These are phyloP conservation scores for Mercurialis annua DNA, from an alignment of 345 rosid species.

Conservation along the genomic window DNA sequence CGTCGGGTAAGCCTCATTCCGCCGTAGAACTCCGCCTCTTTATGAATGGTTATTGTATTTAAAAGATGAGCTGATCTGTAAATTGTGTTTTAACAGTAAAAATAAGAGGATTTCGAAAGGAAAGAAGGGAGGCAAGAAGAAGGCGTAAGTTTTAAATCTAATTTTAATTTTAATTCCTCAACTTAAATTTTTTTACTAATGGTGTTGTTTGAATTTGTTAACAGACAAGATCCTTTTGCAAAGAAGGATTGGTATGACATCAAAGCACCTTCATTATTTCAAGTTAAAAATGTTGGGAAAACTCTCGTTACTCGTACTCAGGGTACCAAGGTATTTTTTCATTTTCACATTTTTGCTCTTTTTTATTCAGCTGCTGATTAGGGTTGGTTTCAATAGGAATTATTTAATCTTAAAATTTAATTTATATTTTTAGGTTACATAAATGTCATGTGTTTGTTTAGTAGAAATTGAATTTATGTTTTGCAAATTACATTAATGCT, in stretches of 20 bases:
- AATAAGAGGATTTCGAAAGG: constrained; percentile 60
- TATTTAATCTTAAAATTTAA: no score
- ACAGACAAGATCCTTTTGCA: constrained; percentile 47
- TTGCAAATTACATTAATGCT: neutral
- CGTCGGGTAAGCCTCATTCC: no score
- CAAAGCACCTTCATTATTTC: constrained; percentile 51
- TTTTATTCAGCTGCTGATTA: neutral
- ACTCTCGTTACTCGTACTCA: constrained; percentile 54
- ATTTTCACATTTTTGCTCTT: neutral
- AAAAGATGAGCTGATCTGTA: no score
- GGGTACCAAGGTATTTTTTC: constrained; percentile 47
- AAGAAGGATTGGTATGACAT: constrained; percentile 62
- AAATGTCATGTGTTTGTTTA: neutral
- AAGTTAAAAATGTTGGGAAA: constrained; percentile 46
- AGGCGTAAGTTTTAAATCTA: constrained; percentile 37
- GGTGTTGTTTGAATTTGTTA: neutral
- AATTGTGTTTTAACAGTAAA: constrained; percentile 35
- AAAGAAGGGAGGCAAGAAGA: constrained; percentile 57
- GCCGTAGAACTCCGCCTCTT: no score
- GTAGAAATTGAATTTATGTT: neutral
- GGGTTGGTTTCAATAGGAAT: neutral
- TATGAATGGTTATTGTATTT: no score
- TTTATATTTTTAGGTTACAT: no score
- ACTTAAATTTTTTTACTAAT: neutral
- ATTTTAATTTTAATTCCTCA: neutral